Conservation (phyloP, 2,329 filamentous ascomycete genomes). For the Colletotrichum magnum region DNA sequence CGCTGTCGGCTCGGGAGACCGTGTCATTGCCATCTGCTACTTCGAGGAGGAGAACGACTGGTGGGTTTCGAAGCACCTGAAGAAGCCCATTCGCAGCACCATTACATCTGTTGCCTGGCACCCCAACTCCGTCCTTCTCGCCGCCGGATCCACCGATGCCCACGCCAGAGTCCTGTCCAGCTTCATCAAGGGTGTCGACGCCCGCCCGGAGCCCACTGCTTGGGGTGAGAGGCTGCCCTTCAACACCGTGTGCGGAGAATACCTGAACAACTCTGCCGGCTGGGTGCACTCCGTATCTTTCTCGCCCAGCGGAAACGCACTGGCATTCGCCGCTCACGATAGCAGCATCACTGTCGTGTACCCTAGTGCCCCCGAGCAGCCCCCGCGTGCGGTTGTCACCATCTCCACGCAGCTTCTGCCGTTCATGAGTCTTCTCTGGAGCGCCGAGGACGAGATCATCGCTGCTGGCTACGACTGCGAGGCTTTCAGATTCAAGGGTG, state of each 20-base stretch:
- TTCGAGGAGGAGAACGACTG: slow-evolving; percentile 99
- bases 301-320: slow-evolving; percentile 90
- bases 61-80: slow-evolving; percentile 99
- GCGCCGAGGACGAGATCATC: slow-evolving; percentile 90
- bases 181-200: slow-evolving; percentile 96
- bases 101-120: slow-evolving; percentile 97
- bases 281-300: slow-evolving; percentile 97
- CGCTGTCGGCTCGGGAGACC: slow-evolving; percentile 94
- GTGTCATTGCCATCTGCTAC: slow-evolving; percentile 97
- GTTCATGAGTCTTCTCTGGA: slow-evolving; percentile 95
- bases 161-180: slow-evolving; percentile 95
- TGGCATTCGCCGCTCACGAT: slow-evolving; percentile 95
- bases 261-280: slow-evolving; percentile 93
- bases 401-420: slow-evolving; percentile 91
- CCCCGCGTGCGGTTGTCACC: slow-evolving; percentile 90
- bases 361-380: slow-evolving; percentile 89
- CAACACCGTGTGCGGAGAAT: slow-evolving; percentile 98
- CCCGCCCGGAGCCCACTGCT: slow-evolving; percentile 84
- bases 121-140: slow-evolving; percentile 95
- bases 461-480: slow-evolving; percentile 93
- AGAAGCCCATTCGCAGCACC: slow-evolving; percentile 98
- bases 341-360: slow-evolving; percentile 98
- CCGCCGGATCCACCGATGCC: slow-evolving; percentile 96
- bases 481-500: slow-evolving; percentile 89
- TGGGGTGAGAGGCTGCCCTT: slow-evolving; percentile 98